Percentiles rank a stretch among this genome's conserved stretches.
Conservation (phyloP, 305 asterid genomes). For the Plantago coronopus region DNA sequence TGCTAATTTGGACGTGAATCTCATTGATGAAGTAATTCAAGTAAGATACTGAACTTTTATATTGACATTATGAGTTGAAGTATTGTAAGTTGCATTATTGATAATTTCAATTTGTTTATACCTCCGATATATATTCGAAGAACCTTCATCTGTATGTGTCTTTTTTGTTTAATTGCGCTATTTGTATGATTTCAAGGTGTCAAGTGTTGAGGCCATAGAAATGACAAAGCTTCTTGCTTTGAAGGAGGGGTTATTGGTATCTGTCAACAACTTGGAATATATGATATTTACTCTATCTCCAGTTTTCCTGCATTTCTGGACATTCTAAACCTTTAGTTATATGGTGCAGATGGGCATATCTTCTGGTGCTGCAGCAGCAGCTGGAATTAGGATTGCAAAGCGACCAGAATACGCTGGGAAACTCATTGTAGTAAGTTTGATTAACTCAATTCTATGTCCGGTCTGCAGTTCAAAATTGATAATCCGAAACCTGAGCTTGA, state of each 20-base stretch:
- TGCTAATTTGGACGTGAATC: conserved; percentile 58
- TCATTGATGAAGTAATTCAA: conserved; percentile 83
- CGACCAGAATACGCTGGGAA: conserved; percentile 81
- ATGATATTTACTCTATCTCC: neutral
- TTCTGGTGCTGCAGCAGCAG: conserved; percentile 91
- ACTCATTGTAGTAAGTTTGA: conserved; percentile 77
- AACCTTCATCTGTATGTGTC: neutral
- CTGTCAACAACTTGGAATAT: neutral
- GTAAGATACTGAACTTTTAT: conserved; percentile 38
- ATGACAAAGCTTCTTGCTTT: conserved; percentile 78
- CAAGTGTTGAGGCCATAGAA: conserved; percentile 87
- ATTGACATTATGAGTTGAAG: neutral
- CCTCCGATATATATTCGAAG: neutral
- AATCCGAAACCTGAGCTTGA: too few relatives aligned
- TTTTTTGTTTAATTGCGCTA: neutral
- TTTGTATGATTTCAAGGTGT: conserved; percentile 40
- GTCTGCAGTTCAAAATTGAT: too few relatives aligned
- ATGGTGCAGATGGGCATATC: conserved; percentile 74
- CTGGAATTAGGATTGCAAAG: conserved; percentile 67
- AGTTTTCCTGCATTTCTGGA: neutral
- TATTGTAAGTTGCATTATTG: neutral
- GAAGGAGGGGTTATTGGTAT: conserved; percentile 86
- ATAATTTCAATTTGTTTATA: too few relatives aligned
- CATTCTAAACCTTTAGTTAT: conserved; percentile 17
- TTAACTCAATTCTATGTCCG: neutral